Evolutionary conservation across 352 stramenopile genomes (phyloP).

Genomic region (Phytophthora ohioensis): DNA sequence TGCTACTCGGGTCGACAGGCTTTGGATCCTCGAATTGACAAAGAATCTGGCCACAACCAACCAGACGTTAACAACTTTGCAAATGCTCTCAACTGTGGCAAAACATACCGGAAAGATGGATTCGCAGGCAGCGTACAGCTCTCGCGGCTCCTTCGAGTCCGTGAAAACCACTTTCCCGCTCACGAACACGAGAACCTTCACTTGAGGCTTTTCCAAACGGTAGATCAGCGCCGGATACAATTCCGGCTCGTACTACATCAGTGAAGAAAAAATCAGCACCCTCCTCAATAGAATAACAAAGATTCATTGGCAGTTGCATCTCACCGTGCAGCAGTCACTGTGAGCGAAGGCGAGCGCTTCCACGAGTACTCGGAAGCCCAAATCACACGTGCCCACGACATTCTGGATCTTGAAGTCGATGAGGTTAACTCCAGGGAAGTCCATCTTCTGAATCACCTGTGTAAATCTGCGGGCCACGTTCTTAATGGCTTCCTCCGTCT

Average conservation of each 20-base stretch:
- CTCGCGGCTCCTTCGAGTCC: slow-evolving; percentile 87
- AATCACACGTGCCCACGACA: slow-evolving; percentile 72
- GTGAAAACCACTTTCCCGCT: slow-evolving; percentile 98
- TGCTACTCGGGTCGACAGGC: slow-evolving; percentile 27
- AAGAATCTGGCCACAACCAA: slow-evolving; percentile 58
- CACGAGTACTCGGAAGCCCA: slow-evolving; percentile 84
- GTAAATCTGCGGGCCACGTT: slow-evolving; percentile 80
- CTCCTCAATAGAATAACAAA: background rate
- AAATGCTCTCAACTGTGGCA: background rate
- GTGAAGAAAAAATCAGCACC: background rate
- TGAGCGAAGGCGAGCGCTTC: slow-evolving; percentile 85
- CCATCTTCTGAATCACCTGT: slow-evolving; percentile 89
- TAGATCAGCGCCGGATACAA: slow-evolving; percentile 99
- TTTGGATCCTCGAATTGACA: slow-evolving; percentile 65
- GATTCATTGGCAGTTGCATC: background rate
- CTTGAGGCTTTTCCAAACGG: slow-evolving; percentile 94
- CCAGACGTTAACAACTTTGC: background rate
- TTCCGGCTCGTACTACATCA: slow-evolving; percentile 97
- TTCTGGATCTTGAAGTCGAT: slow-evolving; percentile 92
- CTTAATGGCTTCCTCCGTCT: slow-evolving; percentile 82
- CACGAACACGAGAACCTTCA: slow-evolving; percentile 99
- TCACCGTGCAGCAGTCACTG: slow-evolving; percentile 76
- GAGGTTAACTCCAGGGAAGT: slow-evolving; percentile 84
- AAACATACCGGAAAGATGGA: slow-evolving; percentile 74
- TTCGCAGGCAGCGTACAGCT: slow-evolving; percentile 88